phyloP scores from a whole-genome alignment of 2,329 filamentous ascomycete species.

The Diaporthe sp. region DNA sequence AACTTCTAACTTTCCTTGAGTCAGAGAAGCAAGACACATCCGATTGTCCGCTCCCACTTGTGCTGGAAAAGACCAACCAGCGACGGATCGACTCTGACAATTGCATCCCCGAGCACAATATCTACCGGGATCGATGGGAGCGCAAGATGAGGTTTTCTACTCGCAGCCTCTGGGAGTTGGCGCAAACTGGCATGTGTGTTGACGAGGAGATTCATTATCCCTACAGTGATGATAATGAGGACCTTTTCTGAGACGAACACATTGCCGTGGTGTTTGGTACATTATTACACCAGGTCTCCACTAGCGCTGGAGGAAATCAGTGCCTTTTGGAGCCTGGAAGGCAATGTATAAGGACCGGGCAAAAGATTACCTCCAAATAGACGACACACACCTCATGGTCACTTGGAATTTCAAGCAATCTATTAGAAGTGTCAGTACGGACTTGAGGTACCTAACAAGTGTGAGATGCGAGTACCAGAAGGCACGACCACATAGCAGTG shows the following conservation, averaged over 20 bases:
- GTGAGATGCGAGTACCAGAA: too few relatives aligned
- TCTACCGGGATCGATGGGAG: slow-evolving; percentile 23
- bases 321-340: too few relatives aligned
- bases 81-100: slow-evolving; percentile 9
- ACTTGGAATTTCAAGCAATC: too few relatives aligned
- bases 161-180: not conserved
- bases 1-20: not conserved
- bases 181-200: not conserved
- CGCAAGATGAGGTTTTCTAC: not conserved
- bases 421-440: too few relatives aligned
- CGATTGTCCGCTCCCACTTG: not conserved
- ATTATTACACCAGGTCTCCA: too few relatives aligned
- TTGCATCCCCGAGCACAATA: slow-evolving; percentile 11
- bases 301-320: too few relatives aligned
- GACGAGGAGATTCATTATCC: not conserved
- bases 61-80: not conserved
- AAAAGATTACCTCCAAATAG: too few relatives aligned
- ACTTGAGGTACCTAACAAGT: too few relatives aligned
- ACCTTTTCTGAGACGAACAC: not conserved
- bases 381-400: too few relatives aligned
- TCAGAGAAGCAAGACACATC: not conserved
- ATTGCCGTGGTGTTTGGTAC: not conserved
- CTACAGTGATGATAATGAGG: not conserved
- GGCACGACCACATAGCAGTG: too few relatives aligned
- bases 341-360: too few relatives aligned